Conservation (phyloP, 108 stramenopile species). For the Cyclotella baltica region DNA sequence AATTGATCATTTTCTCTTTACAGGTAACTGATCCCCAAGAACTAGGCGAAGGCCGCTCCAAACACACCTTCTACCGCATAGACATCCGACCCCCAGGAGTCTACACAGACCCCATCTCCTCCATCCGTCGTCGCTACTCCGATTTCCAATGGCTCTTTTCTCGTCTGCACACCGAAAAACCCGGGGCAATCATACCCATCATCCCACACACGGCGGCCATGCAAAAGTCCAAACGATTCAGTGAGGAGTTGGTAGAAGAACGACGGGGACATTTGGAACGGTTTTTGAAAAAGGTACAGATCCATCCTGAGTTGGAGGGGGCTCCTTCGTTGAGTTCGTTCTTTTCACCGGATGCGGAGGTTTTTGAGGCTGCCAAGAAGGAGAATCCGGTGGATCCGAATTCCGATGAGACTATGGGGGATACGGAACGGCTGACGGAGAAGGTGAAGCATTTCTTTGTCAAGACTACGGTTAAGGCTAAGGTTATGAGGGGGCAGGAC, state of each 20-base stretch:
- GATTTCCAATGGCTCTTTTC: slow-evolving; percentile 95
- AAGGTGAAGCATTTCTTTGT: slow-evolving; percentile 66
- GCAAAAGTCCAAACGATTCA: slow-evolving; percentile 66
- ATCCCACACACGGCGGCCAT: slow-evolving; percentile 88
- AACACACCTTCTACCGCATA: slow-evolving; percentile 70
- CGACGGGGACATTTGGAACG: slow-evolving; percentile 77
- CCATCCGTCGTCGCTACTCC: slow-evolving; percentile 84
- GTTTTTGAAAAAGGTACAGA: slow-evolving; percentile 76
- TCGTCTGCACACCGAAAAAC: slow-evolving; percentile 78
- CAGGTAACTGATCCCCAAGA: slow-evolving; percentile 72
- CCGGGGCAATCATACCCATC: slow-evolving; percentile 92
- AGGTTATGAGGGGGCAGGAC: slow-evolving; percentile 58
- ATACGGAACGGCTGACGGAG: slow-evolving; percentile 39
- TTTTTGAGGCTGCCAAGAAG: slow-evolving; percentile 70
- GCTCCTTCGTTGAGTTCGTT: slow-evolving; percentile 79
- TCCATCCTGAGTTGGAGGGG: slow-evolving; percentile 80
- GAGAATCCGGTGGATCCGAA: slow-evolving; percentile 48
- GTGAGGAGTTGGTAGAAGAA: slow-evolving; percentile 78
- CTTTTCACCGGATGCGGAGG: slow-evolving; percentile 75
- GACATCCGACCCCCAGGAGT: slow-evolving; percentile 47
- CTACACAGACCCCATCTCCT: slow-evolving; percentile 58
- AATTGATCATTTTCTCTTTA: neutral
- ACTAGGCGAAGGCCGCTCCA: slow-evolving; percentile 69
- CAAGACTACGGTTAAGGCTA: slow-evolving; percentile 58
- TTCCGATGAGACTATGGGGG: slow-evolving; percentile 15